Evolutionary conservation across 2,329 filamentous ascomycete species (phyloP).

Genomic region (Biscogniauxia sp.): DNA sequence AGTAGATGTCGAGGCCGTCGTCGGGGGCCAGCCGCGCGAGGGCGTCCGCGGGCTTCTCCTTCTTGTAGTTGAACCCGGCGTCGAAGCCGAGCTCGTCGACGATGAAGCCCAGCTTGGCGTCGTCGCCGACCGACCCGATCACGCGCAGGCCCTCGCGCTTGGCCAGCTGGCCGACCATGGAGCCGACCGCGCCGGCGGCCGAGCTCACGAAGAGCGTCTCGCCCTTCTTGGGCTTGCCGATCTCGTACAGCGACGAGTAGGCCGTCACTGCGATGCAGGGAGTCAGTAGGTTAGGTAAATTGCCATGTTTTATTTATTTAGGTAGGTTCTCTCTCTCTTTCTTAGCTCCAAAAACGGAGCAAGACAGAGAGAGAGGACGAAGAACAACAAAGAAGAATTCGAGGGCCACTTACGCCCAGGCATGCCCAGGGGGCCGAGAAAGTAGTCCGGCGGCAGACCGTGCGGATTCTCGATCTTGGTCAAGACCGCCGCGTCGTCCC

Average conservation of each 20-base stretch:
- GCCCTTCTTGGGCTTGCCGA: slow-evolving; percentile 71
- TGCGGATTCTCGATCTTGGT: slow-evolving; percentile 62
- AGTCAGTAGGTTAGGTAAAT: too few relatives aligned
- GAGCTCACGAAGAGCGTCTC: slow-evolving; percentile 77
- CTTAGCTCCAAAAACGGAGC: too few relatives aligned
- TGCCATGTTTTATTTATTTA: too few relatives aligned
- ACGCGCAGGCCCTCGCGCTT: slow-evolving; percentile 74
- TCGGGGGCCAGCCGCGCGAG: slow-evolving; percentile 65
- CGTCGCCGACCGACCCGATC: slow-evolving; percentile 72
- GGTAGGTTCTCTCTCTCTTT: too few relatives aligned
- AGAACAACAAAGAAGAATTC: too few relatives aligned
- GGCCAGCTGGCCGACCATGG: slow-evolving; percentile 71
- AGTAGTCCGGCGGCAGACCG: slow-evolving; percentile 58
- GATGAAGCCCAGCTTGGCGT: slow-evolving; percentile 73
- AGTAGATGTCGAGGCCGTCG: slow-evolving; percentile 76
- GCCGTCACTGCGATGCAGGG: slow-evolving; percentile 53
- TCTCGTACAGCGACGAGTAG: slow-evolving; percentile 71
- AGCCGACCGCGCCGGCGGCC: slow-evolving; percentile 72
- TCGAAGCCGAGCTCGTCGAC: slow-evolving; percentile 68
- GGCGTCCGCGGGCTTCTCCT: slow-evolving; percentile 63
- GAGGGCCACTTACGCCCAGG: slow-evolving; percentile 46
- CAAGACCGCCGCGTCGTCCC: slow-evolving; percentile 20
- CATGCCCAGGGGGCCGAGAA: slow-evolving; percentile 72
- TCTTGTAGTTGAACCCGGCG: slow-evolving; percentile 78
- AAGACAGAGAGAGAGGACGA: too few relatives aligned